These are phyloP conservation scores for Ganoderma sinense DNA, from an alignment of 1,284 basidiomycete genomes.

Conservation along the genomic window DNA sequence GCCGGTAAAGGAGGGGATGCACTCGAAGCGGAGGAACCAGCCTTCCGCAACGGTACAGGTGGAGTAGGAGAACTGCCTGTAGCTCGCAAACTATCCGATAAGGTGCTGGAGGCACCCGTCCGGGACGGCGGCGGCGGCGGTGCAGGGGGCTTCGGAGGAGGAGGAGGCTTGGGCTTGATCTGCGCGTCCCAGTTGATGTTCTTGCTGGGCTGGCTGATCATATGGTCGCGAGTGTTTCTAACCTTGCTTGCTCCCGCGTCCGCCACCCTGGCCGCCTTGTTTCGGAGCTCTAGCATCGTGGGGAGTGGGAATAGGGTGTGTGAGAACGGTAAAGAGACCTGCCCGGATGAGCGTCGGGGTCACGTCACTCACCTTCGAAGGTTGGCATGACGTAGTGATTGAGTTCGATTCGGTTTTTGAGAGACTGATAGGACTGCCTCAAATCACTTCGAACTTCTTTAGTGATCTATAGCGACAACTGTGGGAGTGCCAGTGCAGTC, in stretches of 20 bases:
- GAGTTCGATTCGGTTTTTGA: neutral
- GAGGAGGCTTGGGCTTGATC: conserved; percentile 36
- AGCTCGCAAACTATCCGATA: neutral
- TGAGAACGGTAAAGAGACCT: conserved; percentile 4
- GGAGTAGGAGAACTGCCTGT: conserved; percentile 11
- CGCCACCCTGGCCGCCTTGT: conserved; percentile 66
- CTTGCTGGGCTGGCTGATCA: conserved; percentile 63
- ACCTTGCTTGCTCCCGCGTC: conserved; percentile 59
- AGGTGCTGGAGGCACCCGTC: conserved; percentile 19
- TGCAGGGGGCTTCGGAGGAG: conserved; percentile 32
- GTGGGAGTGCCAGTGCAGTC: neutral
- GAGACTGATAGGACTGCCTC: neutral
- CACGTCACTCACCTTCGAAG: conserved; percentile 24
- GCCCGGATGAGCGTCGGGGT: conserved; percentile 8
- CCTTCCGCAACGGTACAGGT: conserved; percentile 19
- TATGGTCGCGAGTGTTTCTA: conserved; percentile 62
- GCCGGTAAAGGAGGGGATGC: conserved; percentile 12
- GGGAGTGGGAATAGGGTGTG: neutral
- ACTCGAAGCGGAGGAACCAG: conserved; percentile 10
- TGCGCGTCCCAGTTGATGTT: conserved; percentile 70
- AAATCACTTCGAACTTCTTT: no score
- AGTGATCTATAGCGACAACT: no score
- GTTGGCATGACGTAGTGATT: conserved; percentile 21
- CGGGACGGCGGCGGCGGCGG: conserved; percentile 32
- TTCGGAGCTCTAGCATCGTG: conserved; percentile 56